Evolutionary conservation across 106 monocot genomes (phyloP).

Genomic region (Dioscorea zingiberensis): DNA sequence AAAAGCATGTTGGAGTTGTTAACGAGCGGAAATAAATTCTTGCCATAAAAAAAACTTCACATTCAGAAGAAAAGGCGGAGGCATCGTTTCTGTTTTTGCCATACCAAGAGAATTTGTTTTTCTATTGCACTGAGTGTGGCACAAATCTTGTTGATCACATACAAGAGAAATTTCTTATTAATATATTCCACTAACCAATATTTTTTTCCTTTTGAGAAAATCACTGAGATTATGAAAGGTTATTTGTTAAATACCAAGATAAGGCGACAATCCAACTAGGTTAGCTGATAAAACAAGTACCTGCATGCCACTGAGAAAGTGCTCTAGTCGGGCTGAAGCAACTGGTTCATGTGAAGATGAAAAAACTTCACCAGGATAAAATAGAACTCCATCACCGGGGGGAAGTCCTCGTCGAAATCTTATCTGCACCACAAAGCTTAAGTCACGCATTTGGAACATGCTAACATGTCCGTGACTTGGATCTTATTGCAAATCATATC

Average conservation of each 20-base stretch:
- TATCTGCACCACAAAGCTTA: slow-evolving; percentile 41
- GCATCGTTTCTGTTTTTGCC: no score
- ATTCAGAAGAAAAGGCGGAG: no score
- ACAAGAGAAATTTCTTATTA: background rate
- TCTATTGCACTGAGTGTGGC: no score
- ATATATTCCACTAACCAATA: background rate
- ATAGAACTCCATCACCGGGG: slow-evolving; percentile 94
- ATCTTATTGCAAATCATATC: no score
- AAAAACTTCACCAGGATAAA: slow-evolving; percentile 98
- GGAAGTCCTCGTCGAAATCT: slow-evolving; percentile 91
- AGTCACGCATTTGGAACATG: background rate
- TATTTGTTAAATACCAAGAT: background rate
- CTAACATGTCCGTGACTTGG: no score
- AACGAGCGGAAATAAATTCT: no score
- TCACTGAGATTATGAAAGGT: background rate
- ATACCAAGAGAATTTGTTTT: no score
- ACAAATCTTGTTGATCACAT: background rate
- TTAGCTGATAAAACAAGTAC: slow-evolving; percentile 20
- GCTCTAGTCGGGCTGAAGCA: slow-evolving; percentile 83
- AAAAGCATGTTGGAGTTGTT: no score
- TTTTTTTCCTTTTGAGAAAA: no score
- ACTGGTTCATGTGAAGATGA: slow-evolving; percentile 78
- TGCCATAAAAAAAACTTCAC: no score
- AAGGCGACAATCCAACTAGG: background rate
- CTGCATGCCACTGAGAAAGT: slow-evolving; percentile 91